Conservation (phyloP, 306 rosid species). For the Glycyrrhiza uralensis region DNA sequence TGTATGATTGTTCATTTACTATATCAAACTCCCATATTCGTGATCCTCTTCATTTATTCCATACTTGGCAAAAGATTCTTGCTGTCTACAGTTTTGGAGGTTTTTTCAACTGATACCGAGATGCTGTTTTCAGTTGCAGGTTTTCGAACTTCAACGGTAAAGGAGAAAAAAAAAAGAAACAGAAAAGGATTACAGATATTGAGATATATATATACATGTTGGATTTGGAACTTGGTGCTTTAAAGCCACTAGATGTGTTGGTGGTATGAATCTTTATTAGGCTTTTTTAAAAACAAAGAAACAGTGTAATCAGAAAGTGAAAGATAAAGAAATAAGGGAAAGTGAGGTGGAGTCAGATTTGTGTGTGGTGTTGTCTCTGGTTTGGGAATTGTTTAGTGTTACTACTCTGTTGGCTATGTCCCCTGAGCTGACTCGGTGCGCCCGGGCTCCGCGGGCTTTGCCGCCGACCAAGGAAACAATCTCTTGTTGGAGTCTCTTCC, state of each 20-base stretch:
- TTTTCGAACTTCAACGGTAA: constrained; percentile 60
- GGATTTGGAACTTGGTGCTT: constrained; percentile 74
- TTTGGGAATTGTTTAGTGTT: constrained; percentile 68
- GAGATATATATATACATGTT: constrained; percentile 33
- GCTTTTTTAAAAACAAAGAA: constrained; percentile 41
- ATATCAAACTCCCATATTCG: constrained; percentile 19
- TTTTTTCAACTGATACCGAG: constrained; percentile 83
- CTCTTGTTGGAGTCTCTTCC: constrained; percentile 71
- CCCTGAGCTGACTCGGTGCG: constrained; percentile 69
- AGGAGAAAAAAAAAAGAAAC: background rate
- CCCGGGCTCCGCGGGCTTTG: constrained; percentile 96
- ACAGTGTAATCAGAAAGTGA: constrained; percentile 53
- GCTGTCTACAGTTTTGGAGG: constrained; percentile 94
- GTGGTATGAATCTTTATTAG: constrained; percentile 47
- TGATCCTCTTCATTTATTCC: constrained; percentile 68
- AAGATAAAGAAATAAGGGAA: constrained; percentile 48
- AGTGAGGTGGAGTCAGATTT: constrained; percentile 92
- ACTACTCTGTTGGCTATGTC: constrained; percentile 77
- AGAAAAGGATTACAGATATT: background rate
- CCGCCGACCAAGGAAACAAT: constrained; percentile 97
- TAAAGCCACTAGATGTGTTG: constrained; percentile 35
- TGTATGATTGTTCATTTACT: constrained; percentile 52
- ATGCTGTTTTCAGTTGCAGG: constrained; percentile 98
- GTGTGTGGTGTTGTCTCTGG: constrained; percentile 59
- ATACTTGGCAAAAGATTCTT: constrained; percentile 69